phyloP scores from a whole-genome alignment of 2,329 filamentous ascomycete species.

The Aspergillus eucalypticola region DNA sequence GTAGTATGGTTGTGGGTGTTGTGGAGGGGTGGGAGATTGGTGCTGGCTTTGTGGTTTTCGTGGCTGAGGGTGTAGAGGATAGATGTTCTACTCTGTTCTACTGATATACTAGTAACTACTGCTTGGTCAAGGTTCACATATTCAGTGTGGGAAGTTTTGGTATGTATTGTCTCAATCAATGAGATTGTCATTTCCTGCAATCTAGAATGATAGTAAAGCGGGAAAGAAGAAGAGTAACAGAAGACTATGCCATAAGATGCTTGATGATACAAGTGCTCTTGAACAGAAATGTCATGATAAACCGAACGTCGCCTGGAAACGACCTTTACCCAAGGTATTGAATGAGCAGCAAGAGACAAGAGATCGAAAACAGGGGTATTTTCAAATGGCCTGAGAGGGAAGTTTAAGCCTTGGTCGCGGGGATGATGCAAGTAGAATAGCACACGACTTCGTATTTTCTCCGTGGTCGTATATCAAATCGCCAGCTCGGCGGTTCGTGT shows the following conservation, averaged over 20 bases:
- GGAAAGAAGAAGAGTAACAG: background rate
- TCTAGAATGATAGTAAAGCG: background rate
- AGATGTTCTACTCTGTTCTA: background rate
- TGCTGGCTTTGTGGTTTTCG: background rate
- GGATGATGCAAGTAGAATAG: background rate
- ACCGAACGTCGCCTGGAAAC: background rate
- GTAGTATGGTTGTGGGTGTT: background rate
- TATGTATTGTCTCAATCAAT: background rate
- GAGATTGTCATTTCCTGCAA: background rate
- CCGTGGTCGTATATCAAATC: background rate
- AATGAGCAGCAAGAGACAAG: background rate
- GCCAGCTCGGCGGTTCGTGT: background rate
- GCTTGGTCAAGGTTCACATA: too few species aligned
- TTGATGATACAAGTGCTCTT: background rate
- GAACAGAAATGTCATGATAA: background rate
- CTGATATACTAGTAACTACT: too few species aligned
- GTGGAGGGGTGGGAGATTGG: too few species aligned
- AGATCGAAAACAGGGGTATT: slow-evolving; percentile 1
- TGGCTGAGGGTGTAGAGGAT: background rate
- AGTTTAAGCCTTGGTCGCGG: background rate
- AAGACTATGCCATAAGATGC: background rate
- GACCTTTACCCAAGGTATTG: background rate
- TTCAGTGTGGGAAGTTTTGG: too few species aligned
- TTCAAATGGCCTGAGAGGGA: background rate
- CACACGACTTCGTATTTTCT: background rate